Conservation (phyloP, 371 early-diverging fungal genomes). For the Rhizopus microsporus region DNA sequence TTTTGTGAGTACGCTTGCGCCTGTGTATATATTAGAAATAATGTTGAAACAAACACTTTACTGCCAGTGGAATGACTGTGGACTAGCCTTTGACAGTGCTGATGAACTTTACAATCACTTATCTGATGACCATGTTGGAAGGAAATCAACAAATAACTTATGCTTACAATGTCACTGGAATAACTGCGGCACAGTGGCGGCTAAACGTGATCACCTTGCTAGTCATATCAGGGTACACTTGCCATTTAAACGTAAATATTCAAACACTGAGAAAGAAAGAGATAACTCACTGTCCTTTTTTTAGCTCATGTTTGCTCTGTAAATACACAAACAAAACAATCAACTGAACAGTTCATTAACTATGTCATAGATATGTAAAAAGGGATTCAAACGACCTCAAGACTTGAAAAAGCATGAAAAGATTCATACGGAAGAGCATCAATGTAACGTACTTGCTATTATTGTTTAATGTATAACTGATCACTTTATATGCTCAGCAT, state of each 20-base stretch:
- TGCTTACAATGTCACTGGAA: slow-evolving; percentile 89
- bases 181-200: slow-evolving; percentile 67
- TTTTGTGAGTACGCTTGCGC: too few relatives aligned
- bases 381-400: slow-evolving; percentile 92
- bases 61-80: slow-evolving; percentile 58
- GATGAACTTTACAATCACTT: slow-evolving; percentile 83
- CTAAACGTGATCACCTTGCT: slow-evolving; percentile 92
- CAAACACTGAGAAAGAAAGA: neutral
- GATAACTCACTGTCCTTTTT: neutral
- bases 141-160: slow-evolving; percentile 87
- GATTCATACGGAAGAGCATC: slow-evolving; percentile 70
- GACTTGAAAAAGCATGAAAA: slow-evolving; percentile 93
- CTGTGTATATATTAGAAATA: neutral
- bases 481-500: slow-evolving; percentile 19
- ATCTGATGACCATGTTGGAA: slow-evolving; percentile 85
- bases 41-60: slow-evolving; percentile 13
- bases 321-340: slow-evolving; percentile 5
- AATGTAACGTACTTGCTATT: slow-evolving; percentile 20
- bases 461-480: neutral
- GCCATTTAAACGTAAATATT: slow-evolving; percentile 76
- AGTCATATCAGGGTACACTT: slow-evolving; percentile 90
- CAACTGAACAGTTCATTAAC: neutral
- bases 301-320: slow-evolving; percentile 30
- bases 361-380: slow-evolving; percentile 66
- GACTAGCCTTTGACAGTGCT: slow-evolving; percentile 62